Base-by-base conservation (phyloP, 106 monocot species). In the Chionographis japonica region DNA sequence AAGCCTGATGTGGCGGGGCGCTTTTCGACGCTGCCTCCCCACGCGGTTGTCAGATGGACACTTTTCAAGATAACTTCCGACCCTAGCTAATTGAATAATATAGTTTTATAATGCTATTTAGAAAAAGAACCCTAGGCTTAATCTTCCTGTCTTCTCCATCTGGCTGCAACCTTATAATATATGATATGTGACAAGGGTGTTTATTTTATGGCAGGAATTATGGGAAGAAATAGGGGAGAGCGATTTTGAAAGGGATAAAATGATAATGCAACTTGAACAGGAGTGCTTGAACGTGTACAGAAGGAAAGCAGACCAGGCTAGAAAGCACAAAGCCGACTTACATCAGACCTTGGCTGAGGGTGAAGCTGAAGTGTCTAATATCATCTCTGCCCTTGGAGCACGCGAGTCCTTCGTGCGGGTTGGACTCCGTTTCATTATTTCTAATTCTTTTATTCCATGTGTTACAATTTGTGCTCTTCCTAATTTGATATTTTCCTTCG, bases 161-260 rank as follows among this genome's bases (percentile, higher is more conserved):
- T 27, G 27, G 27, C 27, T 27, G 27, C 27, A 27, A 27, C 27
- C 27, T 27, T 27, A 27, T 27, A 27, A 27, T 27, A 27, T 27
- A 27, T 27, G 27, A 27, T 27, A 27, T 27, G 27, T 27, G 27
- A 27, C 27, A 27, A 27, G 27, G 27, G 11, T 43, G 54, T 4
- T 37, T 16, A 16, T 39, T 19, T 46, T 0, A 53, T 49, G 39
- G 3, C 83, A 95, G 95, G 84, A 51, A 61, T 35, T 95, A 18
- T 95, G 89, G 95, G 74, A 86, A 62, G 91, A 92, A 67, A 95
- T 95, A 54, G 95, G 95, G 35, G 89, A 92, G 79, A 82, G 17
- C 41, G 91, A 92, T 14, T 49, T 40, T 38, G 86, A 89, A 76
- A 95, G 85, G 62, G 95, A 92, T 66, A 81, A 46, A 56, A 89